These are phyloP conservation scores for Excoecaria agallocha DNA, from an alignment of 345 rosid genomes.

Conservation along the genomic window DNA sequence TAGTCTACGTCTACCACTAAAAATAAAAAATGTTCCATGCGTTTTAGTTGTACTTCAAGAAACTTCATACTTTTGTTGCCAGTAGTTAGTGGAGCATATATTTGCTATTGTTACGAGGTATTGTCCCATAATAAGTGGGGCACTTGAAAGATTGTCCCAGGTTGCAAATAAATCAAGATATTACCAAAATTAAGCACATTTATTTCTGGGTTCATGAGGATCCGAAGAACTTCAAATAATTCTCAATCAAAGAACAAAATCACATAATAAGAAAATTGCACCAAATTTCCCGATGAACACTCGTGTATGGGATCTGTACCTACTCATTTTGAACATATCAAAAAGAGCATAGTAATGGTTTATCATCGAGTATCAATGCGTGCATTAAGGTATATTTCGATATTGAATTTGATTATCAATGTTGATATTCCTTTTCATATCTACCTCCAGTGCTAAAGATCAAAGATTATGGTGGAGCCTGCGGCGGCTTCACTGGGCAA, in stretches of 20 bases:
- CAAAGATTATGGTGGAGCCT: conserved; percentile 44
- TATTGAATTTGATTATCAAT: conserved; percentile 5
- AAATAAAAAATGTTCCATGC: background rate
- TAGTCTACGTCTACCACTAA: too few relatives aligned
- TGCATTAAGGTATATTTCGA: background rate
- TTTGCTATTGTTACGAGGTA: conserved; percentile 18
- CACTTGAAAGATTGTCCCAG: background rate
- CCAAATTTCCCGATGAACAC: background rate
- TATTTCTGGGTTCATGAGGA: too few relatives aligned
- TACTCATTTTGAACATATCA: background rate
- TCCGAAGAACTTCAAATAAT: background rate
- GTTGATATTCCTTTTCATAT: background rate
- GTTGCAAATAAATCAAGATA: background rate
- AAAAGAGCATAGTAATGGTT: conserved; percentile 1
- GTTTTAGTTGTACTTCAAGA: background rate
- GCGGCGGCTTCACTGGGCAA: conserved; percentile 42
- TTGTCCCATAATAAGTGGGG: background rate
- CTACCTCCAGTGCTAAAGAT: conserved; percentile 3
- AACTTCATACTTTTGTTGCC: conserved; percentile 3
- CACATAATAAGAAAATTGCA: background rate
- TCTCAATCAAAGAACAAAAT: background rate
- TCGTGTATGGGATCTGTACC: conserved; percentile 3
- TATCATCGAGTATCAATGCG: background rate
- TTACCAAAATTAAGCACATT: background rate
- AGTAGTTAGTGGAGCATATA: background rate